Evolutionary conservation across 805 yeast species (phyloP).

Genomic region (Suhomyces xylopsoci): DNA sequence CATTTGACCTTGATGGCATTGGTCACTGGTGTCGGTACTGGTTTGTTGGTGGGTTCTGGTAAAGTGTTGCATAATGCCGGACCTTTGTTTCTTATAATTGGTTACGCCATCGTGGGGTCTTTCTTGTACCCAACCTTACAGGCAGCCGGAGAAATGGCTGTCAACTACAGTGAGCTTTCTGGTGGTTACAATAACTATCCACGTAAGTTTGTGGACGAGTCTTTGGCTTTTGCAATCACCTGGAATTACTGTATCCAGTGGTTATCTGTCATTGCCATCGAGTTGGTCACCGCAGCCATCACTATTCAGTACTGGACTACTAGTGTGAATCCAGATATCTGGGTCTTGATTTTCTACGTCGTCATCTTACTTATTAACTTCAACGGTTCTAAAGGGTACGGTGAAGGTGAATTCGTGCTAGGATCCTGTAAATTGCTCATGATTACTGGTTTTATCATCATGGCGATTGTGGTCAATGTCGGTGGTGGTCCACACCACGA

Average conservation of each 20-base stretch:
- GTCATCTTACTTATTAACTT: slow-evolving; percentile 45
- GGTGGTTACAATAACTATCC: slow-evolving; percentile 67
- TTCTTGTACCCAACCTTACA: slow-evolving; percentile 37
- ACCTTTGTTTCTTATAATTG: slow-evolving; percentile 31
- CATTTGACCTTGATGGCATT: slow-evolving; percentile 36
- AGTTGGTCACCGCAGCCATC: slow-evolving; percentile 62
- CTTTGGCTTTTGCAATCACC: slow-evolving; percentile 57
- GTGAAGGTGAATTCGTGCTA: slow-evolving; percentile 42
- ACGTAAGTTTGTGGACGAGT: slow-evolving; percentile 50
- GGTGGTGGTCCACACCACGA: slow-evolving; percentile 29
- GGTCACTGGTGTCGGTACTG: slow-evolving; percentile 42
- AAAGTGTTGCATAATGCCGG: slow-evolving; percentile 35
- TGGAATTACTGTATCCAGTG: slow-evolving; percentile 66
- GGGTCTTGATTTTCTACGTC: slow-evolving; percentile 51
- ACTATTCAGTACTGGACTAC: slow-evolving; percentile 58
- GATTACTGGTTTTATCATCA: slow-evolving; percentile 39
- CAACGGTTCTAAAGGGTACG: slow-evolving; percentile 47
- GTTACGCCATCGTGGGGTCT: slow-evolving; percentile 35
- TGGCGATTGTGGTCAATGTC: slow-evolving; percentile 38
- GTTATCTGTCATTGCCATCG: slow-evolving; percentile 60
- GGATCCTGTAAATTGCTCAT: slow-evolving; percentile 35
- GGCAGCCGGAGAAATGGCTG: slow-evolving; percentile 52
- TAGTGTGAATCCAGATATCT: slow-evolving; percentile 52
- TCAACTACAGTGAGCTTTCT: slow-evolving; percentile 52
- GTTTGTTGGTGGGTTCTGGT: slow-evolving; percentile 42